These are phyloP conservation scores for Darksidea phi DNA, from an alignment of 495 filamentous ascomycete species.

Conservation along the genomic window DNA sequence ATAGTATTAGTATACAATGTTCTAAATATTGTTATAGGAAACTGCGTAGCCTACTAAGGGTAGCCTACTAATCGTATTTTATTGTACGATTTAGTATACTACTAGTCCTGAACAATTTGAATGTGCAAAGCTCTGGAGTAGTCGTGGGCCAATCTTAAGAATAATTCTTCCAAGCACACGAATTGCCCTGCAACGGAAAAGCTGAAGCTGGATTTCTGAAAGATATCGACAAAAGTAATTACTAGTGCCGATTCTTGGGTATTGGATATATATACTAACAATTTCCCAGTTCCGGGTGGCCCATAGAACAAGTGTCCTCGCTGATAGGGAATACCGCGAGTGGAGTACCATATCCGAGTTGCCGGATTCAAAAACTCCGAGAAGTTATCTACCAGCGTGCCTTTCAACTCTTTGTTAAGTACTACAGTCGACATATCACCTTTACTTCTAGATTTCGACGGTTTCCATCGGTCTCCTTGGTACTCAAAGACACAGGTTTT, in stretches of 20 bases:
- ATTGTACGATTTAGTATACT: too few relatives aligned
- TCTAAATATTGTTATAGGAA: too few relatives aligned
- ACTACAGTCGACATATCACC: conserved; percentile 16
- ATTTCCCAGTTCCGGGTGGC: conserved; percentile 29
- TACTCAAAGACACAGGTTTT: conserved; percentile 20
- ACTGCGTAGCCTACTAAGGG: too few relatives aligned
- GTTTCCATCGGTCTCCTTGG: conserved; percentile 14
- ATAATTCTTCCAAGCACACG: too few relatives aligned
- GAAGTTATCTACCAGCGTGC: conserved; percentile 7
- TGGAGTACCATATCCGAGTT: conserved; percentile 18
- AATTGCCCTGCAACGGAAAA: conserved; percentile 8
- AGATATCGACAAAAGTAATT: too few relatives aligned
- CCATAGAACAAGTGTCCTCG: conserved; percentile 12
- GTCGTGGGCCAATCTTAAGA: too few relatives aligned
- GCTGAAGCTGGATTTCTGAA: conserved; percentile 18
- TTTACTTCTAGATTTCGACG: conserved; percentile 5
- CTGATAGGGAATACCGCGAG: conserved; percentile 10
- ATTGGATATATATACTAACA: too few relatives aligned
- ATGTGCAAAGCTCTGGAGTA: too few relatives aligned
- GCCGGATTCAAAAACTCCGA: conserved; percentile 9
- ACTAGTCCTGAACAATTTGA: too few relatives aligned
- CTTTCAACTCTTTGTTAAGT: conserved; percentile 12
- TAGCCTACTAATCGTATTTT: too few relatives aligned
- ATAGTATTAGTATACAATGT: too few relatives aligned
- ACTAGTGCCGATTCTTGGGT: too few relatives aligned